A percentile compares a stretch with the other conserved stretches of the same genome.
These are phyloP conservation scores for Takashimella koratensis DNA, from an alignment of 1,284 basidiomycete genomes.

Conservation along the genomic window DNA sequence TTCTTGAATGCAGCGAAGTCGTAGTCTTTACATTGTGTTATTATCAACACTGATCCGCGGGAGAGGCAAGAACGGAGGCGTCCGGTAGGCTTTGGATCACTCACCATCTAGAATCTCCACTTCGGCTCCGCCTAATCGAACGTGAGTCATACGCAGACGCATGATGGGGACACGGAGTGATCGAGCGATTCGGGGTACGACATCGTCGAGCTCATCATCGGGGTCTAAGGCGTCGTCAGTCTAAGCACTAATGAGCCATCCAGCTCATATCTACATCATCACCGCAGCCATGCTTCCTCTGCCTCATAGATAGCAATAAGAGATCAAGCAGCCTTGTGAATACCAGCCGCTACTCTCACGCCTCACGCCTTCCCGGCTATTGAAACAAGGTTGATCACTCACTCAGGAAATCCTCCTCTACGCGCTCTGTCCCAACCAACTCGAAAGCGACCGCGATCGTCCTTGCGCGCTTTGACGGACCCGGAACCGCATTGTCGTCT, in stretches of 20 bases:
- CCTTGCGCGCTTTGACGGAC: neutral
- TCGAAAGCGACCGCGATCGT: neutral
- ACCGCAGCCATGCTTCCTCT: neutral
- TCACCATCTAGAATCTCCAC: constrained; percentile 33
- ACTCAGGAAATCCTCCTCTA: neutral
- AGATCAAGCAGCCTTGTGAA: too few relatives aligned
- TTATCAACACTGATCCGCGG: too few relatives aligned
- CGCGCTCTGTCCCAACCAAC: neutral
- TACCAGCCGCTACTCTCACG: neutral
- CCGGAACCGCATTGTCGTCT: neutral
- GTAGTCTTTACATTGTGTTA: constrained; percentile 17
- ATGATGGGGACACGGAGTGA: constrained; percentile 10
- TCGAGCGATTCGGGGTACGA: constrained; percentile 9
- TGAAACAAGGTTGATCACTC: too few relatives aligned
- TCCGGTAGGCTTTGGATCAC: constrained; percentile 2
- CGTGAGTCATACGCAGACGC: constrained; percentile 20
- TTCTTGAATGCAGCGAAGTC: constrained; percentile 28
- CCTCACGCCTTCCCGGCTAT: too few relatives aligned
- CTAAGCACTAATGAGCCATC: neutral
- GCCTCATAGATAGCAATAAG: too few relatives aligned
- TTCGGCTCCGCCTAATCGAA: constrained; percentile 26
- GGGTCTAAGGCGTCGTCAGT: constrained; percentile 1
- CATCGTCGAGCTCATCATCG: constrained; percentile 8
- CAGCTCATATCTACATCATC: neutral
- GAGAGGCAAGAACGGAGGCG: neutral